Conservation (phyloP, 1,284 basidiomycete genomes). For the Trichosporon asahii region DNA sequence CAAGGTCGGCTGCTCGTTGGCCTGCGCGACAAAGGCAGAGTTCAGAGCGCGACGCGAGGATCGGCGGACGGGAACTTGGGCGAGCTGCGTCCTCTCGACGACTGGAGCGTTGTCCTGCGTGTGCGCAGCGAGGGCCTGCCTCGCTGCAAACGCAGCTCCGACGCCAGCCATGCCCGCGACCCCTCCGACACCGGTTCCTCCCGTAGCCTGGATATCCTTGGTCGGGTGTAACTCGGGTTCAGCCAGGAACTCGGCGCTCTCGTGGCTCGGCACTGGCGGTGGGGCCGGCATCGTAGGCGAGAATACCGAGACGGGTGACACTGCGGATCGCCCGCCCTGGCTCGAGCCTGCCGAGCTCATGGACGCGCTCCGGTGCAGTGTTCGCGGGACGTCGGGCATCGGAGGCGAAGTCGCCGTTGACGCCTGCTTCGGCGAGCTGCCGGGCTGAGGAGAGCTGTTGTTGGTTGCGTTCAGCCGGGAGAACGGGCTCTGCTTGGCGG, state of each 20-base stretch:
- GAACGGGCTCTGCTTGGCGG: background rate
- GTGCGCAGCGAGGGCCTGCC: background rate
- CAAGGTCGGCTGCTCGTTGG: background rate
- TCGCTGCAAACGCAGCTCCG: background rate
- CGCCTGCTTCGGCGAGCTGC: background rate
- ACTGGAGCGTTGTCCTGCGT: background rate
- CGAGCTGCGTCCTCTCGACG: background rate
- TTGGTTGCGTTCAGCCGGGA: background rate
- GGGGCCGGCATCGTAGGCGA: background rate
- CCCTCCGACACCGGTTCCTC: background rate
- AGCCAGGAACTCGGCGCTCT: background rate
- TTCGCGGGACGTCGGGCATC: background rate
- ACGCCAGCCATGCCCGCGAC: background rate
- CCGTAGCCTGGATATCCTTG: background rate
- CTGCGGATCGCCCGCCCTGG: background rate
- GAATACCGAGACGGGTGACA: background rate
- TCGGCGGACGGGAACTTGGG: background rate
- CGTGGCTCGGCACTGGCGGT: background rate
- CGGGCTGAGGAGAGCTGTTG: background rate
- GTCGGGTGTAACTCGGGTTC: background rate
- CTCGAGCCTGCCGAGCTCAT: background rate
- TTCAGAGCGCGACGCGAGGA: constrained; percentile 3
- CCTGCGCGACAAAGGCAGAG: background rate
- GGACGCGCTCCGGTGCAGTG: background rate
- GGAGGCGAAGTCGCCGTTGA: background rate